Base-by-base conservation (phyloP, 1,284 basidiomycete genomes). In the Meira miltonrushii region DNA sequence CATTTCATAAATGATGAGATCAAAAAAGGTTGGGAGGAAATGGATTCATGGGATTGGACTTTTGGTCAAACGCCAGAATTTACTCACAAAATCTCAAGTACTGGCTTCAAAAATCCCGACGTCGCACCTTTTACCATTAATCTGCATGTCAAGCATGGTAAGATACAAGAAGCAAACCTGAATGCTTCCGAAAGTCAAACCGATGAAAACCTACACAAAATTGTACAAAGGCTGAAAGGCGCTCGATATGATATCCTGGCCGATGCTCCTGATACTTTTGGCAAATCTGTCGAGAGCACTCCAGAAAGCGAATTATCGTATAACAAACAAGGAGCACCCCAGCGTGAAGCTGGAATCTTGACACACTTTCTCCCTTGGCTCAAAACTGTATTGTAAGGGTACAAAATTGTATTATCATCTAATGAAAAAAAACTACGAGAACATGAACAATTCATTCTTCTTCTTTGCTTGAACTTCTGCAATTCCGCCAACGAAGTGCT, bases 11-110 rank as follows among this genome's bases (percentile, higher is more conserved):
- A 68, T 47, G 25, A 48, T 12, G 46, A 48, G 7, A 39, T 72
- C 19, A 46, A 41, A 12, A 57, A 62, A 4, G 65, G 59, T 28
- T 70, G 64, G 48, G 54, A 67, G 7, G 71, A 73, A 28, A 50
- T 62, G 17, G 73, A 93, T 88, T 86, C 84, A 41, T 97, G 94
- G 95, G 84, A 89, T 23, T 98, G 93, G 92, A 82, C 85, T 33
- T 96, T 86, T 72, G 94, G 93, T 0, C 90, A 95, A 75, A 95
- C 93, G 0, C 94, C 94, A 55, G 89, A 94, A 75, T 97, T 98
- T 76, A 88, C 78, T 0, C 80, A 82, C 61, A 41, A 52, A 1
- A 58, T 73, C 7, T 21, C 15, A 17, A 39, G 17, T n/a, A 62
- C 58, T 8, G 17, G 37, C 19, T 21, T 28, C 49, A 33, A 50